Evolutionary conservation across 2,329 filamentous ascomycete genomes (phyloP).

Genomic region (Endoconidiophora polonica): DNA sequence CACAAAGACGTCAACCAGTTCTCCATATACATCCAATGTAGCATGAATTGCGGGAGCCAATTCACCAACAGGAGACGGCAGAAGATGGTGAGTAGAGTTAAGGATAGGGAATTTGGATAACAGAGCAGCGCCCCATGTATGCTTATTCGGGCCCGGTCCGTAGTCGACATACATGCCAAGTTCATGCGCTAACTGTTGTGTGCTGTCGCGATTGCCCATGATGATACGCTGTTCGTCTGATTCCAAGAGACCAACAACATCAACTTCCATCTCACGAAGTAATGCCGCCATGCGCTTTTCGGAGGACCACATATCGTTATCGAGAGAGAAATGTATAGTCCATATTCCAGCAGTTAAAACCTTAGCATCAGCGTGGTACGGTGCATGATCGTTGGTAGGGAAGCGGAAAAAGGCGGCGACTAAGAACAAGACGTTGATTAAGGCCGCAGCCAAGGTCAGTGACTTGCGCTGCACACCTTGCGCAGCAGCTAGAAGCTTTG

Average conservation of each 20-base stretch:
- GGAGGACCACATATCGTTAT: constrained; percentile 98
- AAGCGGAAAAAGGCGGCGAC: constrained; percentile 77
- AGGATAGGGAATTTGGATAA: constrained; percentile 95
- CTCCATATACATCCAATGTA: constrained; percentile 85
- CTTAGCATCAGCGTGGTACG: constrained; percentile 77
- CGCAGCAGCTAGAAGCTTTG: constrained; percentile 10
- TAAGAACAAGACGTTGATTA: constrained; percentile 65
- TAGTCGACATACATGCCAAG: constrained; percentile 98
- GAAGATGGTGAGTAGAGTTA: constrained; percentile 88
- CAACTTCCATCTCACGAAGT: constrained; percentile 87
- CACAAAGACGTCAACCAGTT: constrained; percentile 82
- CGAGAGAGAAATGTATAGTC: constrained; percentile 95
- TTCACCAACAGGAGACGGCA: constrained; percentile 86
- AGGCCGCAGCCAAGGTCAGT: constrained; percentile 42
- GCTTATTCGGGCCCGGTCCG: constrained; percentile 93
- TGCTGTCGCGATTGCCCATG: constrained; percentile 96
- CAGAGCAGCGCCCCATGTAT: constrained; percentile 89
- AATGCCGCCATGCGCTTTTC: constrained; percentile 86
- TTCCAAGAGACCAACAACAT: constrained; percentile 88
- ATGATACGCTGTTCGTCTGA: constrained; percentile 92
- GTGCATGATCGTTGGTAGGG: constrained; percentile 77
- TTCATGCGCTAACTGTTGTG: constrained; percentile 87
- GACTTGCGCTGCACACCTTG: constrained; percentile 32
- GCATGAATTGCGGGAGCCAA: constrained; percentile 91
- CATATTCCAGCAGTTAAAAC: constrained; percentile 89